Evolutionary conservation across 2,329 filamentous ascomycete genomes (phyloP).

Genomic region (Microthyrium microscopicum): DNA sequence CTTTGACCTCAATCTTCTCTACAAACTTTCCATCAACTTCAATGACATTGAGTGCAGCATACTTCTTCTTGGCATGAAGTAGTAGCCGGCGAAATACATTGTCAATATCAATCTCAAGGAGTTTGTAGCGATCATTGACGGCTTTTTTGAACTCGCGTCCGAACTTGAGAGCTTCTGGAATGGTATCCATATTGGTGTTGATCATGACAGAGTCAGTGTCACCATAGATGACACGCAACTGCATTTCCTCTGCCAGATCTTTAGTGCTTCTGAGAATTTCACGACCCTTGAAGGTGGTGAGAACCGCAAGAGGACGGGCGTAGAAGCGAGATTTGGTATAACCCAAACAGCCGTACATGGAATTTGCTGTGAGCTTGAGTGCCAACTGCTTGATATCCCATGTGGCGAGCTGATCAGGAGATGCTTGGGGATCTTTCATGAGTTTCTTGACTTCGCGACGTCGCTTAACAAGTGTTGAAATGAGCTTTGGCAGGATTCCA

Average conservation of each 20-base stretch:
- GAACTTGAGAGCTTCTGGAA: constrained; percentile 77
- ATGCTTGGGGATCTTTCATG: constrained; percentile 89
- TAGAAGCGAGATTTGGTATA: constrained; percentile 97
- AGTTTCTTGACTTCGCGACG: constrained; percentile 85
- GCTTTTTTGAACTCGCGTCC: constrained; percentile 88
- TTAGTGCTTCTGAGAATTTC: constrained; percentile 95
- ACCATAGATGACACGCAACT: constrained; percentile 91
- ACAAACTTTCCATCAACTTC: constrained; percentile 78
- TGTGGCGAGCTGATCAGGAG: constrained; percentile 69
- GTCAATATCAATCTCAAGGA: constrained; percentile 95
- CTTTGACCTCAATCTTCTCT: constrained; percentile 95
- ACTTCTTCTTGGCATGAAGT: constrained; percentile 97
- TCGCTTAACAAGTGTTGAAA: constrained; percentile 77
- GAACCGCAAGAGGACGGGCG: constrained; percentile 79
- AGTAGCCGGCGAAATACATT: constrained; percentile 89
- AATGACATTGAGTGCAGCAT: constrained; percentile 87
- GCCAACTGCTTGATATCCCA: constrained; percentile 99
- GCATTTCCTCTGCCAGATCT: constrained; percentile 78
- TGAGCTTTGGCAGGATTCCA: constrained; percentile 78
- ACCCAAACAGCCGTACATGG: constrained; percentile 97
- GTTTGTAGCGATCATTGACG: constrained; percentile 83
- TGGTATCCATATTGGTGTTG: constrained; percentile 91
- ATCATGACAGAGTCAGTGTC: constrained; percentile 99
- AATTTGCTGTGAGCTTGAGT: constrained; percentile 93
- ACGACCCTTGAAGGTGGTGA: constrained; percentile 93